A percentile compares a stretch with the other conserved stretches of the same genome.
phyloP scores from a whole-genome alignment of 805 yeast genomes.

The Danielia reshetovae region DNA sequence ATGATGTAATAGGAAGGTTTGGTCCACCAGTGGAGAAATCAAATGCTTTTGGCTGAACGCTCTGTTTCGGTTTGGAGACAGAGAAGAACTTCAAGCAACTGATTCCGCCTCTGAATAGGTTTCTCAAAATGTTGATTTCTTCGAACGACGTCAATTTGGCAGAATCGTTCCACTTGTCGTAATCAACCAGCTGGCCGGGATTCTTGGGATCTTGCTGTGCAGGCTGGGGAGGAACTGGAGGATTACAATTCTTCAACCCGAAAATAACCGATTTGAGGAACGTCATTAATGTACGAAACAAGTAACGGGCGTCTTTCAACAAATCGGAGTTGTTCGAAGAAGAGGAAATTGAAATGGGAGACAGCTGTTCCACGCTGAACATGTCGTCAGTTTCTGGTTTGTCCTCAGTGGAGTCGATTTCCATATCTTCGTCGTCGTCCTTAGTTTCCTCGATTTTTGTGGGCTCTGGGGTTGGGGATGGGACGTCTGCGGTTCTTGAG shows the following conservation, averaged over 20 bases:
- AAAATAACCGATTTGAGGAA: conserved; percentile 86
- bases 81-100: conserved; percentile 74
- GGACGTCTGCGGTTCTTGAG: conserved; percentile 15
- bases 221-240: conserved; percentile 54
- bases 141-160: conserved; percentile 82
- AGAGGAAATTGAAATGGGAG: conserved; percentile 60
- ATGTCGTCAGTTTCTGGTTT: conserved; percentile 20
- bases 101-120: conserved; percentile 79
- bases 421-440: conserved; percentile 12
- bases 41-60: conserved; percentile 31
- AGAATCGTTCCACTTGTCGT: conserved; percentile 72
- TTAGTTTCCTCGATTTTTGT: neutral
- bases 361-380: conserved; percentile 34
- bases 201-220: conserved; percentile 42
- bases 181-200: conserved; percentile 35
- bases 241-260: conserved; percentile 86
- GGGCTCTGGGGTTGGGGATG: neutral
- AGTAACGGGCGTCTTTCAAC: conserved; percentile 79
- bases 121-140: conserved; percentile 73
- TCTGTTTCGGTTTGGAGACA: conserved; percentile 47
- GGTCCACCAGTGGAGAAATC: conserved; percentile 74
- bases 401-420: conserved; percentile 8
- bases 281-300: conserved; percentile 84
- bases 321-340: conserved; percentile 51
- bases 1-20: conserved; percentile 76